Percentiles rank a stretch among this genome's conserved stretches.
Conservation (phyloP, 805 yeast genomes). For the Hanseniaspora jakobsenii region DNA sequence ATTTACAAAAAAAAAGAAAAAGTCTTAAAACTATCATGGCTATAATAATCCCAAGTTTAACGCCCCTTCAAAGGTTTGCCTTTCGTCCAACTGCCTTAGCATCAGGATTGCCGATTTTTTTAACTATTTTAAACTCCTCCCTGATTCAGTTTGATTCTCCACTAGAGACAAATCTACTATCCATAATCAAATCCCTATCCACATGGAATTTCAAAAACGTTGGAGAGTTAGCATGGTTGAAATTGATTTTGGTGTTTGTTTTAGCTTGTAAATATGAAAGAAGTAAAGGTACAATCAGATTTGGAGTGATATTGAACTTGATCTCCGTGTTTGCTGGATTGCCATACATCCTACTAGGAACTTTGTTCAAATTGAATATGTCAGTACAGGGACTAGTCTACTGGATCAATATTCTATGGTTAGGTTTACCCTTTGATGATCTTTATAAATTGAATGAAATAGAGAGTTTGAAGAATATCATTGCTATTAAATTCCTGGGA, state of each 20-base stretch:
- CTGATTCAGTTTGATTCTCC: constrained; percentile 11
- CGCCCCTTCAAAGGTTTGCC: not conserved
- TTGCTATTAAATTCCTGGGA: constrained; percentile 1
- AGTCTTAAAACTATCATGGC: not conserved
- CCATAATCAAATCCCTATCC: constrained; percentile 10
- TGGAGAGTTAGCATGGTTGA: not conserved
- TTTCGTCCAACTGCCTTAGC: constrained; percentile 14
- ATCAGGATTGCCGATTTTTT: constrained; percentile 12
- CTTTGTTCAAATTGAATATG: constrained; percentile 18
- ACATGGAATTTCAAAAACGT: constrained; percentile 13
- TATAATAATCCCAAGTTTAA: not conserved
- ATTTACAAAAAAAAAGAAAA: too few species aligned
- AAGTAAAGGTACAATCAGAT: constrained; percentile 69
- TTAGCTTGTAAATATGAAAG: constrained; percentile 22
- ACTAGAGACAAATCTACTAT: constrained; percentile 8
- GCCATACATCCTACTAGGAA: constrained; percentile 43
- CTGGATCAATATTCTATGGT: constrained; percentile 12
- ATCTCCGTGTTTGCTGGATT: constrained; percentile 60
- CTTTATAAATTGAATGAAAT: not conserved
- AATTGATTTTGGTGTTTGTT: constrained; percentile 1
- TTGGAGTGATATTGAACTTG: constrained; percentile 67
- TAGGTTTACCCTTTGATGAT: constrained; percentile 5
- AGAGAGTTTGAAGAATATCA: not conserved
- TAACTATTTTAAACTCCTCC: constrained; percentile 4
- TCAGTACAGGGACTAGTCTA: constrained; percentile 11